phyloP scores from a whole-genome alignment of 2,329 filamentous ascomycete genomes.

The Gyromitra esculenta region DNA sequence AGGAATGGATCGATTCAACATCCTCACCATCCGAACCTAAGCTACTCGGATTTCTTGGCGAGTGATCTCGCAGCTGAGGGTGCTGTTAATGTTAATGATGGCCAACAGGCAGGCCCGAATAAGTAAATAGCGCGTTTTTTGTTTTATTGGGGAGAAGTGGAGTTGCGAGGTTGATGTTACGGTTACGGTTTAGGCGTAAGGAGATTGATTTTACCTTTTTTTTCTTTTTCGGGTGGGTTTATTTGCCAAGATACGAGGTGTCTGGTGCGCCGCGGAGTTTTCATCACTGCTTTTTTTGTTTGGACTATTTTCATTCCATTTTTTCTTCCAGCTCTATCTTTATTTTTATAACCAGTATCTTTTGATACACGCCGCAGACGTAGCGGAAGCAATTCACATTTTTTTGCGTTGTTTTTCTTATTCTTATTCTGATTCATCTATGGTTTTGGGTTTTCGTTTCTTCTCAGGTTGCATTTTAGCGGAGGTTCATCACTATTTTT shows the following conservation, averaged over 20 bases:
- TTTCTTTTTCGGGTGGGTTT: conserved; percentile 36
- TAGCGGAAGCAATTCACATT: conserved; percentile 31
- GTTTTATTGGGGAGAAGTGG: conserved; percentile 22
- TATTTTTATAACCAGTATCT: conserved; percentile 31
- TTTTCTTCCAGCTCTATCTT: background rate
- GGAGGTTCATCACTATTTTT: conserved; percentile 22
- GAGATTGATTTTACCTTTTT: conserved; percentile 45
- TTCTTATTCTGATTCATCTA: conserved; percentile 26
- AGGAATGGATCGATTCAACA: conserved; percentile 42
- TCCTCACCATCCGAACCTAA: conserved; percentile 39
- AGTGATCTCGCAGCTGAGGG: conserved; percentile 45
- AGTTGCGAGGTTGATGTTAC: conserved; percentile 40
- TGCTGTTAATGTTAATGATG: conserved; percentile 52
- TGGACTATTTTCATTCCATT: background rate
- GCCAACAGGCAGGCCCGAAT: conserved; percentile 48
- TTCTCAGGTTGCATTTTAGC: conserved; percentile 39
- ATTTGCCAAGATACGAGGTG: conserved; percentile 49
- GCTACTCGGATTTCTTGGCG: conserved; percentile 52
- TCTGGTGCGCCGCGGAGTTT: conserved; percentile 49
- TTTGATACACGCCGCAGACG: conserved; percentile 33
- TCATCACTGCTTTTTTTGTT: conserved; percentile 42
- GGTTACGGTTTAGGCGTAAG: conserved; percentile 46
- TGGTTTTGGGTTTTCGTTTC: conserved; percentile 41
- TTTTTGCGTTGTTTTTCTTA: conserved; percentile 31
- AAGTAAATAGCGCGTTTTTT: conserved; percentile 47